Conservation (phyloP, 257 asterid species). For the Hygrophila difformis region DNA sequence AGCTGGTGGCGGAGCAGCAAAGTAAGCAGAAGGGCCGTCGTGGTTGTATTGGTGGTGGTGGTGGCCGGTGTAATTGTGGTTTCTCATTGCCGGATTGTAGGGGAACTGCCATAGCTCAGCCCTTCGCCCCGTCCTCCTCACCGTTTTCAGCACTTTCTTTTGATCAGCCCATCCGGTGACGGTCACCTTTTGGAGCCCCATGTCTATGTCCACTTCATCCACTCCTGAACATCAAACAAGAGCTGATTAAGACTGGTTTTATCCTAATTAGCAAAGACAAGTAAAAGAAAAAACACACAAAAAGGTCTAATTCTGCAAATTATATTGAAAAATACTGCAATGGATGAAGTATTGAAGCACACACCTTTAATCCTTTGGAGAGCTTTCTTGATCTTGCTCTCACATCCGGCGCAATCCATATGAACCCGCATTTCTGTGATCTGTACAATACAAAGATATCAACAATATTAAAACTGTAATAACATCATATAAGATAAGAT, state of each 20-base stretch:
- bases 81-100: slow-evolving; percentile 41
- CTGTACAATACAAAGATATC: slow-evolving; percentile 16
- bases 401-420: slow-evolving; percentile 74
- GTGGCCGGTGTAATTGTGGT: slow-evolving; percentile 25
- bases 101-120: slow-evolving; percentile 73
- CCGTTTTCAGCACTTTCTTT: slow-evolving; percentile 52
- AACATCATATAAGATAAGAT: too few relatives aligned
- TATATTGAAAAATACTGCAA: too few relatives aligned
- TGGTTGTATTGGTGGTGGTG: slow-evolving; percentile 21
- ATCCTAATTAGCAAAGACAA: not conserved
- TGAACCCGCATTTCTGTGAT: slow-evolving; percentile 67
- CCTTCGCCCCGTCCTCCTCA: slow-evolving; percentile 53
- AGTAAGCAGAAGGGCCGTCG: slow-evolving; percentile 35
- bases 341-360: too few relatives aligned
- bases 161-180: slow-evolving; percentile 64
- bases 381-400: slow-evolving; percentile 50
- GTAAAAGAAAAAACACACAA: too few relatives aligned
- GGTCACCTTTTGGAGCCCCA: slow-evolving; percentile 64
- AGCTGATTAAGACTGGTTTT: not conserved
- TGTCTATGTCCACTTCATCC: slow-evolving; percentile 63
- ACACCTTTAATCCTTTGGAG: slow-evolving; percentile 47
- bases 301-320: not conserved
- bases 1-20: slow-evolving; percentile 29
- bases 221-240: slow-evolving; percentile 35
- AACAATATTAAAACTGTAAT: too few relatives aligned